These are phyloP conservation scores for Aspergillus amoenus DNA, from an alignment of 2,329 filamentous ascomycete species.

Conservation along the genomic window DNA sequence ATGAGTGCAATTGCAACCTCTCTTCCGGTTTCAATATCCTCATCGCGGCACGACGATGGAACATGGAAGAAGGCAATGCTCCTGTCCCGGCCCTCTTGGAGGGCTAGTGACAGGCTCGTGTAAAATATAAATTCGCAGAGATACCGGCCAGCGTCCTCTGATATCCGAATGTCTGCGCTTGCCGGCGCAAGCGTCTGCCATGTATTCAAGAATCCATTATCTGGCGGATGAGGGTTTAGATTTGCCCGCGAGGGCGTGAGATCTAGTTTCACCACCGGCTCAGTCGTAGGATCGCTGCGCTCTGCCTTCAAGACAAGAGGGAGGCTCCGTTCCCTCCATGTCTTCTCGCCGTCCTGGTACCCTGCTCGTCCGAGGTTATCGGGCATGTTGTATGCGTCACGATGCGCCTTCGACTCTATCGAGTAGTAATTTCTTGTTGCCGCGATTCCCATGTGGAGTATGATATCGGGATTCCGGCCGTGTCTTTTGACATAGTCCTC, in stretches of 20 bases:
- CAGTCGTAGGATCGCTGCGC: conserved; percentile 9
- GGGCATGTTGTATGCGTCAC: conserved; percentile 67
- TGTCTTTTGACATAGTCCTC: conserved; percentile 41
- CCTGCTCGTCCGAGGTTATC: conserved; percentile 64
- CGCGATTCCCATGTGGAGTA: conserved; percentile 80
- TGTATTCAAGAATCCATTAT: conserved; percentile 32
- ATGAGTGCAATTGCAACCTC: conserved; percentile 45
- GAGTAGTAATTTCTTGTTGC: conserved; percentile 64
- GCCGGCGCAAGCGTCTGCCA: conserved; percentile 35
- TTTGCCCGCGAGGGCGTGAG: neutral
- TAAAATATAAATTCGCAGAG: conserved; percentile 80
- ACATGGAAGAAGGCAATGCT: conserved; percentile 71
- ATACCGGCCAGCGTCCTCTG: conserved; percentile 69
- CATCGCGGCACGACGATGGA: conserved; percentile 57
- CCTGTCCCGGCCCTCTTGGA: conserved; percentile 31
- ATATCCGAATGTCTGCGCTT: conserved; percentile 53
- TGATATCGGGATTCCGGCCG: conserved; percentile 58
- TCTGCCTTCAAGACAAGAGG: conserved; percentile 57
- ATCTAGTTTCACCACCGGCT: neutral
- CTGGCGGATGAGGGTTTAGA: conserved; percentile 28
- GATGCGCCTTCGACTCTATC: conserved; percentile 68
- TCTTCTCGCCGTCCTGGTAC: conserved; percentile 47
- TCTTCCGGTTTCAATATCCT: conserved; percentile 40
- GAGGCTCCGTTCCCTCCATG: conserved; percentile 52
- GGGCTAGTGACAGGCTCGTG: conserved; percentile 57